A percentile compares a stretch with the other conserved stretches of the same genome.
These are phyloP conservation scores for Mortierella sp. DNA, from an alignment of 371 early-diverging fungal genomes.

Conservation along the genomic window DNA sequence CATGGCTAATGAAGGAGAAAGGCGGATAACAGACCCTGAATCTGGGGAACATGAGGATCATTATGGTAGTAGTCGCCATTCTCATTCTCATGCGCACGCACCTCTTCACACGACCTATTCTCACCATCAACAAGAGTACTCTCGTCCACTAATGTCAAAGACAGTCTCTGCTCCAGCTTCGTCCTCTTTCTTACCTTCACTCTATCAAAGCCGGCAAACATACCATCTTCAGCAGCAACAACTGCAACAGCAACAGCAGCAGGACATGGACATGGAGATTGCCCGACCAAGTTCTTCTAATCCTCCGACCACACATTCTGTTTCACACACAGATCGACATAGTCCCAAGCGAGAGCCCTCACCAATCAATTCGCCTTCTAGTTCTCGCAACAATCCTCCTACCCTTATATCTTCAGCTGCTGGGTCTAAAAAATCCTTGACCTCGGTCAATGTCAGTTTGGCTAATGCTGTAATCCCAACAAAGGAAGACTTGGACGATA, in stretches of 20 bases:
- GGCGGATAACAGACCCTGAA: not conserved
- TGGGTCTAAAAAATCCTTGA: not conserved
- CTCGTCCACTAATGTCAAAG: conserved; percentile 35
- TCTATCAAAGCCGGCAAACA: not conserved
- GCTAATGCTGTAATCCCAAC: not conserved
- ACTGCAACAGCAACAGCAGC: not conserved
- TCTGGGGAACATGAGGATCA: not conserved
- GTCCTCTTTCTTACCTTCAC: conserved; percentile 5
- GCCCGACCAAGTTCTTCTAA: not conserved
- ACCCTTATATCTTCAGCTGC: conserved; percentile 4
- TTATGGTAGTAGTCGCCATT: not conserved
- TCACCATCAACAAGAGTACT: conserved; percentile 4
- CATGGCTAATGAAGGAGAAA: conserved; percentile 3
- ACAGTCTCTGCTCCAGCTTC: conserved; percentile 43
- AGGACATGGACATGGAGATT: conserved; percentile 11
- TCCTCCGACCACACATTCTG: conserved; percentile 1
- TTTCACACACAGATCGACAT: not conserved
- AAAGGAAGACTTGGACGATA: not conserved
- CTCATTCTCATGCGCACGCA: not conserved
- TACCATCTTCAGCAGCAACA: too few relatives aligned
- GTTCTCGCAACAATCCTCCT: conserved; percentile 4
- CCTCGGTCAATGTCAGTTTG: not conserved
- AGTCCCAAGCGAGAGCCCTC: conserved; percentile 4
- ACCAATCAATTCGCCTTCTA: not conserved
- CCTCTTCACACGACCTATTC: not conserved